Conservation (phyloP, 805 yeast genomes). For the Kuraishia capsulata region DNA sequence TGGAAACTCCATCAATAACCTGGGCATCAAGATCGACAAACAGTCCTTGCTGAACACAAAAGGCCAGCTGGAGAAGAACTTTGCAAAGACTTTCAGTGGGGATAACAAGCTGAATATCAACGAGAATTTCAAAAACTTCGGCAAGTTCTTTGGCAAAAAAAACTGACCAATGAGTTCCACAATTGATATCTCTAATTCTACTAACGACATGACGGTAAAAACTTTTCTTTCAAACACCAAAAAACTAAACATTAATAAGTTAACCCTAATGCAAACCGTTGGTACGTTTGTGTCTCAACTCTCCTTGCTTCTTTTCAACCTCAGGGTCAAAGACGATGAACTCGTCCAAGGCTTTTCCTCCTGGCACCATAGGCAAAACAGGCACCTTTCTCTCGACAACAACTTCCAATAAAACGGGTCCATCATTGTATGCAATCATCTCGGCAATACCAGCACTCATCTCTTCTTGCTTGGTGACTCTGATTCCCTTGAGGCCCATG, state of each 20-base stretch:
- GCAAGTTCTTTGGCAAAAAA: constrained; percentile 40
- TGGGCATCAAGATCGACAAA: constrained; percentile 15
- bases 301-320: constrained; percentile 62
- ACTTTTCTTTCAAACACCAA: not conserved
- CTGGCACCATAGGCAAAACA: constrained; percentile 97
- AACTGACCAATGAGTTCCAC: constrained; percentile 14
- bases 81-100: constrained; percentile 38
- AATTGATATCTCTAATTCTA: not conserved
- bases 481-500: constrained; percentile 83
- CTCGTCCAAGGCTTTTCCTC: constrained; percentile 90
- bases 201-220: not conserved
- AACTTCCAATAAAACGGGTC: constrained; percentile 89
- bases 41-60: constrained; percentile 27
- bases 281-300: constrained; percentile 64
- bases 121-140: constrained; percentile 56
- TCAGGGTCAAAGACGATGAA: constrained; percentile 81
- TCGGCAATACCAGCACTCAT: constrained; percentile 47
- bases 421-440: constrained; percentile 61
- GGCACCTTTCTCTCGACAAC: constrained; percentile 89
- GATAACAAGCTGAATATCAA: constrained; percentile 60
- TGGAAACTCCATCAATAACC: constrained; percentile 1
- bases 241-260: not conserved
- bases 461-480: constrained; percentile 62
- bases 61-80: constrained; percentile 33
- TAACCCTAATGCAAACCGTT: constrained; percentile 55